phyloP scores from a whole-genome alignment of 257 asterid genomes.

The Solanum medicagineum region DNA sequence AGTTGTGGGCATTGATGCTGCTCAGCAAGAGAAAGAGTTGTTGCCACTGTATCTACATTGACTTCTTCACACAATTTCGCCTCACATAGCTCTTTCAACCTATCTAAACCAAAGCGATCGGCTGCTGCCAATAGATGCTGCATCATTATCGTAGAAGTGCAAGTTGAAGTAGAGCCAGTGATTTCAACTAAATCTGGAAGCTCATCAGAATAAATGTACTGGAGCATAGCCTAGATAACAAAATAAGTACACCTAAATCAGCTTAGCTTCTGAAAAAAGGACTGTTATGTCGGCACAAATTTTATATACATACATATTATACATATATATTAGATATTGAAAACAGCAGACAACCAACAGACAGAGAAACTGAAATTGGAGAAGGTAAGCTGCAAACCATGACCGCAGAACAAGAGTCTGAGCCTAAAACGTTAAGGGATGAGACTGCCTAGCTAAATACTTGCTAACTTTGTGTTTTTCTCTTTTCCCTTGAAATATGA shows the following conservation, averaged over 20 bases:
- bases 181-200: slow-evolving; percentile 62
- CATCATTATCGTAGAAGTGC: slow-evolving; percentile 58
- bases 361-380: not conserved
- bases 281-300: not conserved
- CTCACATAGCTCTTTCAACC: slow-evolving; percentile 84
- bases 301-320: not conserved
- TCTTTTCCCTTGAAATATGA: not conserved
- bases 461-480: not conserved
- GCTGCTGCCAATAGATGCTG: slow-evolving; percentile 97
- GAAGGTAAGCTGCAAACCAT: not conserved
- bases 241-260: not conserved
- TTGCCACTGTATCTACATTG: slow-evolving; percentile 70
- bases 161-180: slow-evolving; percentile 36
- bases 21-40: slow-evolving; percentile 89
- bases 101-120: slow-evolving; percentile 83
- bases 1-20: slow-evolving; percentile 78
- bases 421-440: not conserved
- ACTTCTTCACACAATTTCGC: slow-evolving; percentile 73
- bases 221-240: slow-evolving; percentile 78
- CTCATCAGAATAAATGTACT: slow-evolving; percentile 59
- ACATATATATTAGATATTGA: not conserved
- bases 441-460: not conserved
- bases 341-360: not conserved
- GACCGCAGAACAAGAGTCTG: not conserved
- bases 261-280: not conserved